Percentiles rank a stretch among this genome's conserved stretches.
These are phyloP conservation scores for Thinopyrum elongatum DNA, from an alignment of 176 grass and related monocot species.

Conservation along the genomic window DNA sequence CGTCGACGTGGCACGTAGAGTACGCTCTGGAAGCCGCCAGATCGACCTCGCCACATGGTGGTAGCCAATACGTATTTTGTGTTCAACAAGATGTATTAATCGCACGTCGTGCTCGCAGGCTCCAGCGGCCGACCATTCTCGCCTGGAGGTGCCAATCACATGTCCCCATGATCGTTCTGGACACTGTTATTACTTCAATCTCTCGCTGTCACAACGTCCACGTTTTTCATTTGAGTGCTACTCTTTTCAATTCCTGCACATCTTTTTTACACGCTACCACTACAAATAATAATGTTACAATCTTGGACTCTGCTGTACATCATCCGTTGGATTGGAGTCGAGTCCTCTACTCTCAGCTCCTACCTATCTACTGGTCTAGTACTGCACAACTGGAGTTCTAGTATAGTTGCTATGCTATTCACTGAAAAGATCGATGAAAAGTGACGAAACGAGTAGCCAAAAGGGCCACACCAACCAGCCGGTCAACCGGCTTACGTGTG, in stretches of 20 bases:
- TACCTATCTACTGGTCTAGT: not conserved
- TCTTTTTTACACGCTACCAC: conserved; percentile 10
- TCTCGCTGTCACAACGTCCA: not conserved
- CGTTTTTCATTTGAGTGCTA: not conserved
- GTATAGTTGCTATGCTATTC: not conserved
- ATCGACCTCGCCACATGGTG: not conserved
- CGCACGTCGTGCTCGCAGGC: not conserved
- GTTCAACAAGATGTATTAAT: not conserved
- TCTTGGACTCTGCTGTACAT: not conserved
- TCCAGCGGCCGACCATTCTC: not conserved
- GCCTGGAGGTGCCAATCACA: not conserved
- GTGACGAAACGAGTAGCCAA: not conserved
- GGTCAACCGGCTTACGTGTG: not conserved
- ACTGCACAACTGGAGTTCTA: not conserved
- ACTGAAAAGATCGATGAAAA: not conserved
- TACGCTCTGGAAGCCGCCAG: conserved; percentile 5
- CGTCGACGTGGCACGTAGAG: too few species aligned
- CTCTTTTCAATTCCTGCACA: not conserved
- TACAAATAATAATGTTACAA: conserved; percentile 12
- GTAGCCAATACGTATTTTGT: not conserved
- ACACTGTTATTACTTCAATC: too few species aligned
- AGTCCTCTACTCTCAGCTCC: conserved; percentile 4
- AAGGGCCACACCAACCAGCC: not conserved
- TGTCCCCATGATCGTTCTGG: not conserved
- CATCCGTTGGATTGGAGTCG: not conserved